Evolutionary conservation across 139 green algal genomes (phyloP), one percentile per base, ranked within the genome.

Genomic region (Chlorella vulgaris): DNA sequence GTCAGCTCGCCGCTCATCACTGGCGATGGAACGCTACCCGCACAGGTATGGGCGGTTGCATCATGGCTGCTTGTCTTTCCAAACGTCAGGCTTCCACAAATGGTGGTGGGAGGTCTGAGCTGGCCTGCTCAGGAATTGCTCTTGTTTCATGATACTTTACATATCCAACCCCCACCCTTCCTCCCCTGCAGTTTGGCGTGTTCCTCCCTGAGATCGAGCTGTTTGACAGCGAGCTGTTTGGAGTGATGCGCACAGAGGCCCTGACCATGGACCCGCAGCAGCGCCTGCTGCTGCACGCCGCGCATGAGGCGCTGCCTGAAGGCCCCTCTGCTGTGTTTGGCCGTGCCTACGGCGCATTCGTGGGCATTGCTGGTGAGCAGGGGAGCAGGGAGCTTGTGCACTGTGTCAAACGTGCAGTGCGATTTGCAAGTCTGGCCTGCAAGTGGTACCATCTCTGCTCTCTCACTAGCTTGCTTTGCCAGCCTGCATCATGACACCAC

Each of bases 211-310:
- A 68, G 28, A 66, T 83, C 35, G 84, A 88, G 62, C 62, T 78
- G 0, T 97, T 93, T 69, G 87, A 91, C 24, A 18, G 55, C 22
- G 85, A 87, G n/a, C 74, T 81, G 35, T 92, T 95, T 70, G 50
- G 76, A 33, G 73, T 88, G 35, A 88, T 85, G 13, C 62, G 74
- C 28, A 75, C 67, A 15, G 89, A 93, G 38, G 87, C 86, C 0
- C 26, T 81, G 1, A 68, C 73, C 55, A 91, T 91, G 86, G 93
- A 97, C 83, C 90, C 90, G 2, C 93, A 97, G 86, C 93, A 97
- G 78, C 87, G 93, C 22, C 73, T 96, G 74, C 85, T 96, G 80
- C 76, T 96, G 70, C 85, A 93, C 69, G 73, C 92, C 28, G 74
- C 83, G 10, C 71, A 84, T 2, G 53, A 60, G 0, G 93, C 93